Base-by-base conservation (phyloP, 441 rosid species). In the Pelargonium myrrhifolium region DNA sequence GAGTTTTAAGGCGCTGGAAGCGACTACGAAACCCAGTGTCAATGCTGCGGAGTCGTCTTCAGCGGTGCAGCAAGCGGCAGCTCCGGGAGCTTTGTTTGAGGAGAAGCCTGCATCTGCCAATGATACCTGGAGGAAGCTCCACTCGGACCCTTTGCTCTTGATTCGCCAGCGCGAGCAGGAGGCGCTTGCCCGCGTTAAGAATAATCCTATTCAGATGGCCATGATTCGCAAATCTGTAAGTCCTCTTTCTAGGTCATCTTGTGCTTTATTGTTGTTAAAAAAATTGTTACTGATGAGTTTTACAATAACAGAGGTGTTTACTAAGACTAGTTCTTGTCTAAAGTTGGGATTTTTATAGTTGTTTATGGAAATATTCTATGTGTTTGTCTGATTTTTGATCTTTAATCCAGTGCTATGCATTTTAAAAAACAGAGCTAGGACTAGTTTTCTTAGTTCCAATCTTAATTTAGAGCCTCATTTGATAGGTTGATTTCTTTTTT, bases 111-210 rank as follows among this genome's bases (percentile, higher is more conserved):
- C 76, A 12, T 88, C 96, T 12, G 87, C 96, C n/a, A 81, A 90
- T 45, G 99, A 93, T 68, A 60, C 97, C 0, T 91, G 95, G 96
- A 89, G 98, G 75, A 91, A 87, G 72, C 90, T 91, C 55, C 96
- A 93, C 75, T 83, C 96, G 0, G 97, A 89, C 71, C 97, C 97
- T 37, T 74, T 93, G 77, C 92, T 93, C 74, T 68, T 93, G 82
- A 89, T 91, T 77, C 88, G 92, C 70, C 92, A 87, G 78, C 89
- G 90, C 0, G 95, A 93, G 80, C 98, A 90, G 67, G 97, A 93
- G 71, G 93, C 97, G 1, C 87, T 91, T 66, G 86, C 97, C 12
- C 88, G 87, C 10, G 76, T 93, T 74, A 89, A 91, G 82, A 90
- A 87, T 73, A 93, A 90, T 69, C 97, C 98, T 8, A 81, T 90